phyloP scores from a whole-genome alignment of 352 stramenopile species.

The Thalassiosira oceanica region DNA sequence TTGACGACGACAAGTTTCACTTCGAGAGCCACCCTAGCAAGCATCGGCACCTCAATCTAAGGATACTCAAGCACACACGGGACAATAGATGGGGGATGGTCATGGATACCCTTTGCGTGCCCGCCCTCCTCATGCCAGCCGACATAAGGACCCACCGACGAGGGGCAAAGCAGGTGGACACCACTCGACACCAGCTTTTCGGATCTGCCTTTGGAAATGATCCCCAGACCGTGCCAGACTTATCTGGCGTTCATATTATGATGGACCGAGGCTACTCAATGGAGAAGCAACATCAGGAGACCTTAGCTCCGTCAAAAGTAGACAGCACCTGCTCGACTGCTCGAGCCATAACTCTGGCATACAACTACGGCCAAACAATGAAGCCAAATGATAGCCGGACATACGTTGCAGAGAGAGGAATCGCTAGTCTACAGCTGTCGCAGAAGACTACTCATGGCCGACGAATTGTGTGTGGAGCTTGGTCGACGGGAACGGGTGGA shows the following conservation, averaged over 20 bases:
- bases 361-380: neutral
- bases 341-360: neutral
- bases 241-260: neutral
- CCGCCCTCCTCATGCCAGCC: neutral
- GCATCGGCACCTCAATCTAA: neutral
- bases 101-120: neutral
- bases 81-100: constrained; percentile 7
- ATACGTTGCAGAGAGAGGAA: neutral
- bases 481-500: neutral
- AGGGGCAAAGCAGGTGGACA: neutral
- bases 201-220: constrained; percentile 1
- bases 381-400: neutral
- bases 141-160: neutral
- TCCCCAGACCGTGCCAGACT: neutral
- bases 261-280: neutral
- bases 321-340: neutral
- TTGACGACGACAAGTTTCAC: neutral
- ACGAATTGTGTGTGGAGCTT: neutral
- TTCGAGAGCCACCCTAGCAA: neutral
- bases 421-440: neutral
- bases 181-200: neutral
- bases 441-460: constrained; percentile 2
- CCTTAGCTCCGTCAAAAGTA: neutral
- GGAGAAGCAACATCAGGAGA: neutral
- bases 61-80: neutral